A percentile compares a stretch with the other conserved stretches of the same genome.
Evolutionary conservation across 164 flowering plant species (phyloP).

Genomic region (Stephania cephalantha): DNA sequence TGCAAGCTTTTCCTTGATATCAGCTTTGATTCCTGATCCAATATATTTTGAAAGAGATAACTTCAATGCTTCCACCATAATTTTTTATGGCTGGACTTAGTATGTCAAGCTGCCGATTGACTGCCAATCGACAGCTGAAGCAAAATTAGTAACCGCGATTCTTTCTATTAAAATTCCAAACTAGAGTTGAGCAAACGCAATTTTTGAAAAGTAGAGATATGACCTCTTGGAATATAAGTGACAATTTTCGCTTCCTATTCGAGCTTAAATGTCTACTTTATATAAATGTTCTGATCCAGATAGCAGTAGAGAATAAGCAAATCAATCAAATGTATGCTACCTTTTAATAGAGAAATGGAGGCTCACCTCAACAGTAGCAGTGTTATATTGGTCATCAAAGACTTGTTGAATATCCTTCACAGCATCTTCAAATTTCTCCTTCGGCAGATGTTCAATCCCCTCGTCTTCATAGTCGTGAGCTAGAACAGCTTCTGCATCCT

Average conservation of each 20-base stretch:
- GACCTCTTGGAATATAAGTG: too few species aligned
- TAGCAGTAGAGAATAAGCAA: not conserved
- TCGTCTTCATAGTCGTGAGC: conserved; percentile 94
- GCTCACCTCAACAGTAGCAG: conserved; percentile 65
- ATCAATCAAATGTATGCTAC: not conserved
- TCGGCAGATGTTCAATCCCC: conserved; percentile 88
- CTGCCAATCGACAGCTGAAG: conserved; percentile 46
- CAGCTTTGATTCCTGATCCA: conserved; percentile 89
- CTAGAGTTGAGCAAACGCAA: too few species aligned
- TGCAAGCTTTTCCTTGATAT: conserved; percentile 88
- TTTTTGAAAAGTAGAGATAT: too few species aligned
- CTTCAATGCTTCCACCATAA: conserved; percentile 86
- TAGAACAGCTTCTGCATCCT: conserved; percentile 90
- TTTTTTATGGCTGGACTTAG: conserved; percentile 85
- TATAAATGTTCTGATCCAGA: too few species aligned
- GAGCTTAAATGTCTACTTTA: too few species aligned
- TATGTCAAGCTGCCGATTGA: conserved; percentile 75
- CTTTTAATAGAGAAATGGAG: not conserved
- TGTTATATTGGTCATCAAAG: conserved; percentile 43
- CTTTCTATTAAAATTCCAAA: too few species aligned
- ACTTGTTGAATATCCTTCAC: conserved; percentile 79
- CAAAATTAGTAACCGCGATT: not conserved
- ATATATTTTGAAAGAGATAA: conserved; percentile 68
- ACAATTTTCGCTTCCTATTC: too few species aligned
- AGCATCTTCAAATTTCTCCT: conserved; percentile 89